Evolutionary conservation across 2,329 filamentous ascomycete species (phyloP).

Genomic region (Tolypocladium guangdongense): DNA sequence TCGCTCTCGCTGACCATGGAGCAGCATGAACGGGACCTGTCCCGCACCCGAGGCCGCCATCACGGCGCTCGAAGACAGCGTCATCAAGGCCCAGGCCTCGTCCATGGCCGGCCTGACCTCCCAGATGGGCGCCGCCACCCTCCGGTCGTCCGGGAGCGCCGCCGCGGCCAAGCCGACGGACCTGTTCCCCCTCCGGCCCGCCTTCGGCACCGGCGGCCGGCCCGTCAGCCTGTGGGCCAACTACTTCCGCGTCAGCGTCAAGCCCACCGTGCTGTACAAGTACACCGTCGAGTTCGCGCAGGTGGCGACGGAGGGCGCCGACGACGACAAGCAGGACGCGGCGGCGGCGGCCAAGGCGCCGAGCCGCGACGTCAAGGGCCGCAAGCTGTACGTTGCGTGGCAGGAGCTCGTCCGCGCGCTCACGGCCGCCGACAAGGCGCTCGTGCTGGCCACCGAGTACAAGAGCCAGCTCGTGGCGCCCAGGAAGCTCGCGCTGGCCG

Average conservation of each 20-base stretch:
- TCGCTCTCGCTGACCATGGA: not conserved
- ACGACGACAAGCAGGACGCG: conserved; percentile 4
- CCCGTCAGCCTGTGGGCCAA: conserved; percentile 40
- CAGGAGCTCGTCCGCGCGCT: conserved; percentile 25
- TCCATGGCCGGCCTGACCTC: conserved; percentile 18
- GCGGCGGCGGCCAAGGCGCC: conserved; percentile 3
- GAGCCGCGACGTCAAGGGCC: conserved; percentile 25
- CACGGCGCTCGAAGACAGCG: conserved; percentile 27
- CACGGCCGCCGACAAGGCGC: conserved; percentile 14
- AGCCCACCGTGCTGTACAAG: conserved; percentile 26
- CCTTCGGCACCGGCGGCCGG: conserved; percentile 33
- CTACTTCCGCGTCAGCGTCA: conserved; percentile 36
- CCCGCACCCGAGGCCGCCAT: conserved; percentile 15
- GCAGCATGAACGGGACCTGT: conserved; percentile 12
- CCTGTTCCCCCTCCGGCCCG: conserved; percentile 35
- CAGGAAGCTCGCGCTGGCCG: conserved; percentile 22
- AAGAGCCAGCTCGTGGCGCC: conserved; percentile 35
- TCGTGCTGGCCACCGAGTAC: conserved; percentile 35
- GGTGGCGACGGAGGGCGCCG: conserved; percentile 3
- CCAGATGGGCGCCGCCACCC: conserved; percentile 24
- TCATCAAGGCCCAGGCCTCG: conserved; percentile 19
- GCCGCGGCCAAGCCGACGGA: conserved; percentile 6
- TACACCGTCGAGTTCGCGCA: conserved; percentile 32
- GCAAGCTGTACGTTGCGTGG: conserved; percentile 32
- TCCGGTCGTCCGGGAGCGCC: conserved; percentile 8